phyloP scores from a whole-genome alignment of 495 filamentous ascomycete genomes.

The Durotheca rogersii region DNA sequence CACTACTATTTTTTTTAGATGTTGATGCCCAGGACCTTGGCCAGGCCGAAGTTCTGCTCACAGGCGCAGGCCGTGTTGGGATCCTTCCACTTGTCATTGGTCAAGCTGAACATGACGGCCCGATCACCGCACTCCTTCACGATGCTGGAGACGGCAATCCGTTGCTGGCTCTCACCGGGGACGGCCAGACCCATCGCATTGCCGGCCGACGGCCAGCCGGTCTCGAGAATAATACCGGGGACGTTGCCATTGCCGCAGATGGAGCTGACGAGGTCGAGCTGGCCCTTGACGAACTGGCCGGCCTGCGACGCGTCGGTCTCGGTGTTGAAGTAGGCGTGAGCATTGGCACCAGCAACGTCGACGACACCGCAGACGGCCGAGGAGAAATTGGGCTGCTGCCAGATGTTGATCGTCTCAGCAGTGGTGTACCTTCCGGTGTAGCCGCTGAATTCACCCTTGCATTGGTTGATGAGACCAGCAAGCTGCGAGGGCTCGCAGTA shows the following conservation, averaged over 20 bases:
- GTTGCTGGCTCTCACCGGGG: conserved; percentile 67
- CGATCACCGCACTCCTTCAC: conserved; percentile 51
- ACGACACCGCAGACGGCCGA: conserved; percentile 65
- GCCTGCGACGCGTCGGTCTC: conserved; percentile 59
- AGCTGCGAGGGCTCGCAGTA: conserved; percentile 63
- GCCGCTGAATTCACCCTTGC: conserved; percentile 60
- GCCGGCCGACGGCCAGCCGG: conserved; percentile 82
- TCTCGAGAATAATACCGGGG: conserved; percentile 77
- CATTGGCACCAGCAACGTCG: conserved; percentile 78
- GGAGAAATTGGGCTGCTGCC: conserved; percentile 56
- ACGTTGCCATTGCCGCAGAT: conserved; percentile 65
- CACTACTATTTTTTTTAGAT: conserved; percentile 27
- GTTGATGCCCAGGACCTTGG: conserved; percentile 36
- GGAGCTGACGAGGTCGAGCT: conserved; percentile 64
- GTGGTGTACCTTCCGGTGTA: conserved; percentile 79
- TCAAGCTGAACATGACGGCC: conserved; percentile 77
- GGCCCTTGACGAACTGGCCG: conserved; percentile 67
- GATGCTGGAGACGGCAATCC: conserved; percentile 67
- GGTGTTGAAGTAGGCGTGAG: conserved; percentile 93
- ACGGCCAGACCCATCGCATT: conserved; percentile 67
- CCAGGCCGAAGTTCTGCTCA: conserved; percentile 78
- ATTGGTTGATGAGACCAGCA: conserved; percentile 62
- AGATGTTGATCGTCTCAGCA: conserved; percentile 77
- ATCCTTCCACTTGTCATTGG: conserved; percentile 80
- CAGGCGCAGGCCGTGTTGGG: conserved; percentile 63